Conservation (phyloP, 352 stramenopile genomes). For the Peronospora belbahrii region DNA sequence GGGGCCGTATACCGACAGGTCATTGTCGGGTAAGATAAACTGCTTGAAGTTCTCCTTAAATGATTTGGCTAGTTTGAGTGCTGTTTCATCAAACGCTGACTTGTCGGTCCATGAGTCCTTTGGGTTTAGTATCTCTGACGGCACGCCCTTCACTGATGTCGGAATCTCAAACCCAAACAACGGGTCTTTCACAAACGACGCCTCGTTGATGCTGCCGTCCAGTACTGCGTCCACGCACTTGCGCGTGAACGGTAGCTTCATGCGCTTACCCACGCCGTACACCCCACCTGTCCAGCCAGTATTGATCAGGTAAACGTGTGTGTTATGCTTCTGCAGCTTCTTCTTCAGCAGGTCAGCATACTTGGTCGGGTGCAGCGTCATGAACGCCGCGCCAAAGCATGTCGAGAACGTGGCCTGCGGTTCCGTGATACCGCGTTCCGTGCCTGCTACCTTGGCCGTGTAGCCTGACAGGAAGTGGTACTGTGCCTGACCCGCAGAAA, state of each 20-base stretch:
- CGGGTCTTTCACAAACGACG: conserved; percentile 58
- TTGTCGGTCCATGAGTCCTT: conserved; percentile 76
- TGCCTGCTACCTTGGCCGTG: conserved; percentile 97
- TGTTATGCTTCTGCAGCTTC: conserved; percentile 93
- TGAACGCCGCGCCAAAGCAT: conserved; percentile 97
- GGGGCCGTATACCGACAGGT: conserved; percentile 57
- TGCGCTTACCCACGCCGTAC: conserved; percentile 92
- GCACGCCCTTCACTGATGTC: conserved; percentile 51
- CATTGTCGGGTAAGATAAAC: conserved; percentile 72
- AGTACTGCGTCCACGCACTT: conserved; percentile 74
- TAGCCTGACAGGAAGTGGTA: conserved; percentile 98
- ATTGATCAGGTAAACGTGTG: conserved; percentile 95
- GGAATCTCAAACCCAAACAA: conserved; percentile 72
- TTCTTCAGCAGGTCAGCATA: conserved; percentile 96
- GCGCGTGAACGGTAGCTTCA: conserved; percentile 88
- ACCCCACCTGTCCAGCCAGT: conserved; percentile 94
- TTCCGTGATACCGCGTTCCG: conserved; percentile 94
- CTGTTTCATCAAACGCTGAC: conserved; percentile 64
- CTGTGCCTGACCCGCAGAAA: conserved; percentile 91
- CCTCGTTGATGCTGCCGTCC: conserved; percentile 55
- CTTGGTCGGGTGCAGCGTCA: conserved; percentile 93
- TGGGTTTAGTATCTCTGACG: conserved; percentile 67
- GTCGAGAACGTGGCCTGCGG: conserved; percentile 93
- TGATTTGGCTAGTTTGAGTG: conserved; percentile 61
- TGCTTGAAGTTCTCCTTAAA: conserved; percentile 85